phyloP scores from a whole-genome alignment of 2,329 filamentous ascomycete genomes.

The Pseudopyricularia cyperi region DNA sequence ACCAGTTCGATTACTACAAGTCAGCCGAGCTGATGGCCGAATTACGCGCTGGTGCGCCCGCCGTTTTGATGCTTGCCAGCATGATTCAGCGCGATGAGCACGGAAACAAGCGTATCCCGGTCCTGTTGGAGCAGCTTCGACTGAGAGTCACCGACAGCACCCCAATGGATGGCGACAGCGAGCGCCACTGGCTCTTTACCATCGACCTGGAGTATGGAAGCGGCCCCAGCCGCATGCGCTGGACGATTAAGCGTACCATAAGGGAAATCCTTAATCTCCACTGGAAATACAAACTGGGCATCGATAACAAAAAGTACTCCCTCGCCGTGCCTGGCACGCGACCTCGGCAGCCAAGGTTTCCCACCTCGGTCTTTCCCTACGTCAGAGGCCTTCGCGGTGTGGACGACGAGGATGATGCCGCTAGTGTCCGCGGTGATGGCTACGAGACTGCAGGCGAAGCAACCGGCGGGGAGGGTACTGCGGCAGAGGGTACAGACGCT shows the following conservation, averaged over 20 bases:
- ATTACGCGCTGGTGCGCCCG: constrained; percentile 80
- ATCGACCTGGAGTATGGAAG: constrained; percentile 95
- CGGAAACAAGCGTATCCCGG: constrained; percentile 86
- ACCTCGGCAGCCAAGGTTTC: constrained; percentile 80
- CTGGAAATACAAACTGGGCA: constrained; percentile 80
- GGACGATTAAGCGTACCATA: constrained; percentile 79
- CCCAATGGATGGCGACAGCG: constrained; percentile 46
- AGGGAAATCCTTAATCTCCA: constrained; percentile 88
- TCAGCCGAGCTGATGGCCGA: constrained; percentile 95
- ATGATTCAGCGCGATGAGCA: constrained; percentile 98
- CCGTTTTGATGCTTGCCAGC: constrained; percentile 85
- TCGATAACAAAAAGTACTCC: constrained; percentile 72
- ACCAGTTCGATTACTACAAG: constrained; percentile 86
- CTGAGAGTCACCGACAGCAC: constrained; percentile 72
- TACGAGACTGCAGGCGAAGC: constrained; percentile 1
- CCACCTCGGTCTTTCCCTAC: constrained; percentile 79
- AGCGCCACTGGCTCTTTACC: constrained; percentile 72
- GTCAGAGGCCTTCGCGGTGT: constrained; percentile 68
- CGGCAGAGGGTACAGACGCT: constrained; percentile 36
- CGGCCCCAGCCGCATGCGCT: constrained; percentile 90
- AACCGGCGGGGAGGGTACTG: constrained; percentile 30
- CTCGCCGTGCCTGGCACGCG: constrained; percentile 53
- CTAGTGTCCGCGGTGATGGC: constrained; percentile 20
- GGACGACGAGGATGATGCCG: constrained; percentile 57
- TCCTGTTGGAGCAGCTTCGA: constrained; percentile 89